Conservation (phyloP, 257 asterid genomes). For the Striga asiatica region DNA sequence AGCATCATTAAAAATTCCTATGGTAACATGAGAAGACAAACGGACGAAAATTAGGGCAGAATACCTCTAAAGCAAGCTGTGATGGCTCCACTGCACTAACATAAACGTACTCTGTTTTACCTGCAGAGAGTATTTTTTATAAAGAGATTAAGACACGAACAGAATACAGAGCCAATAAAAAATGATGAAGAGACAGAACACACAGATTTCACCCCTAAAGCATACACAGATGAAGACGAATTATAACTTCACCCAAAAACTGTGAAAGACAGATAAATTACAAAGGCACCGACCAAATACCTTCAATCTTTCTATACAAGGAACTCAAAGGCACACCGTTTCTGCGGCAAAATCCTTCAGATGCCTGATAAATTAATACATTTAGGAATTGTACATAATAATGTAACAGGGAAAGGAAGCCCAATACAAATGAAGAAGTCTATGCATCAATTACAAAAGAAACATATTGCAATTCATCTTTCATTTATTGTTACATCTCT, state of each 20-base stretch:
- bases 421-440: too few species aligned
- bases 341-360: conserved; percentile 94
- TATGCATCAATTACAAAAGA: neutral
- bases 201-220: conserved; percentile 1
- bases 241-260: too few species aligned
- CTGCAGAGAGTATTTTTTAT: conserved; percentile 33
- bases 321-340: conserved; percentile 65
- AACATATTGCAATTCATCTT: neutral
- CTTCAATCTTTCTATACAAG: conserved; percentile 71
- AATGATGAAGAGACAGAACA: neutral
- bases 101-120: conserved; percentile 75
- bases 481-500: neutral
- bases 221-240: too few species aligned
- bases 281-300: conserved; percentile 24
- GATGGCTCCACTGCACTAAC: conserved; percentile 64
- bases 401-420: too few species aligned
- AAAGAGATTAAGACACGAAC: neutral
- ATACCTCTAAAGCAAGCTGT: conserved; percentile 71
- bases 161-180: neutral
- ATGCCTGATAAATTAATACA: conserved; percentile 53
- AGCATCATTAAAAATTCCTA: conserved; percentile 4
- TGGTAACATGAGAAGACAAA: too few species aligned
- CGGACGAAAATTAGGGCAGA: too few species aligned
- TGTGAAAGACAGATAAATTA: neutral
- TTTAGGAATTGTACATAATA: conserved; percentile 14